phyloP scores from a whole-genome alignment of 495 filamentous ascomycete species.

The Hyaloscypha variabilis region DNA sequence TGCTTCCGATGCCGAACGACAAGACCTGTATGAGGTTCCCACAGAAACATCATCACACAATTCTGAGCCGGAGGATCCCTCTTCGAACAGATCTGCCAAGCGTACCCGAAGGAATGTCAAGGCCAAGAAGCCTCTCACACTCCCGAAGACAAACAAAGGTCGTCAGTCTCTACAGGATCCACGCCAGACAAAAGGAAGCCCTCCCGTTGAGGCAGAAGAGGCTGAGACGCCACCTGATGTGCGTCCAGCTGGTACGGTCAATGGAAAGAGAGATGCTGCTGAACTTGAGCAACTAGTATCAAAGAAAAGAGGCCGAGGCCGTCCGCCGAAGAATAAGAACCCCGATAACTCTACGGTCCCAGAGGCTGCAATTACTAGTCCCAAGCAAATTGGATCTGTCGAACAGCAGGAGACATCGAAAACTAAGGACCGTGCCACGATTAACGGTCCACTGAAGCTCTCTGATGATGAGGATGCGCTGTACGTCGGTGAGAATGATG shows the following conservation, averaged over 20 bases:
- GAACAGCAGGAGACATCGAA: background rate
- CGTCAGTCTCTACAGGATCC: background rate
- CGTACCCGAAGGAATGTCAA: background rate
- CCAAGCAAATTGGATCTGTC: background rate
- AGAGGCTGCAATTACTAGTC: background rate
- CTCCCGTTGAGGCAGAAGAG: background rate
- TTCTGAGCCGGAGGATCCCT: background rate
- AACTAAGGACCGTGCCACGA: background rate
- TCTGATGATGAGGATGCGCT: background rate
- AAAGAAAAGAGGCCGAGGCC: background rate
- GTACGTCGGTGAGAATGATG: background rate
- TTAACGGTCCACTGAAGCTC: background rate
- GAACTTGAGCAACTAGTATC: background rate
- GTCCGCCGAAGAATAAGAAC: background rate
- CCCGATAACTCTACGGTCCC: too few relatives aligned
- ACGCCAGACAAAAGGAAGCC: background rate
- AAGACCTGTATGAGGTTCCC: background rate
- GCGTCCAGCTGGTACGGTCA: background rate
- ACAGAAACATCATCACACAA: background rate
- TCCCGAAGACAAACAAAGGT: slow-evolving; percentile 2
- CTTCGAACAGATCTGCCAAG: background rate
- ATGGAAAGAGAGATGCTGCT: background rate
- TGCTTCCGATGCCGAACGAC: background rate
- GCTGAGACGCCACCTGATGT: background rate
- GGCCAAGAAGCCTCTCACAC: background rate